These are phyloP conservation scores for Dipteronia dyeriana DNA, from an alignment of 345 rosid genomes.

Conservation along the genomic window DNA sequence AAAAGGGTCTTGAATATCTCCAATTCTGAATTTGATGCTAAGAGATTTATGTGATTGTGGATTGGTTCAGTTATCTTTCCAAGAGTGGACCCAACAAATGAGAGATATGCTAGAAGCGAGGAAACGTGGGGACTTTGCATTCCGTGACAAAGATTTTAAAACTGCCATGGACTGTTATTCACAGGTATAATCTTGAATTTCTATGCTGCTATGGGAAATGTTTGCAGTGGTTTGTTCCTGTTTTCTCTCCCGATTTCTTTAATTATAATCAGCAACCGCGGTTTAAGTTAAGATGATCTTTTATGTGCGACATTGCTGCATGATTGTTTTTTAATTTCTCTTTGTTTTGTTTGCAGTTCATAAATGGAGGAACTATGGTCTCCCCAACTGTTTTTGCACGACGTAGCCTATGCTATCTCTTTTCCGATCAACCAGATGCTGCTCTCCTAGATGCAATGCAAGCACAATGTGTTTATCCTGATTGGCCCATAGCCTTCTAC, in stretches of 20 bases:
- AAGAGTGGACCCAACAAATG: slow-evolving; percentile 99
- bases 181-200: slow-evolving; percentile 54
- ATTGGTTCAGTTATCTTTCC: slow-evolving; percentile 75
- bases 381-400: slow-evolving; percentile 93
- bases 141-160: slow-evolving; percentile 95
- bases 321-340: neutral
- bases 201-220: neutral
- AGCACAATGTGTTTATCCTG: slow-evolving; percentile 81
- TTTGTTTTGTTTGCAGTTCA: slow-evolving; percentile 56
- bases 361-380: slow-evolving; percentile 81
- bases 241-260: neutral
- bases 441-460: slow-evolving; percentile 98
- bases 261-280: neutral
- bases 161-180: slow-evolving; percentile 89
- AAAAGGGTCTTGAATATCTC: neutral
- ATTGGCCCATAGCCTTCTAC: slow-evolving; percentile 95
- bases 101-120: slow-evolving; percentile 92
- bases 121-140: slow-evolving; percentile 89
- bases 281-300: neutral
- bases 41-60: slow-evolving; percentile 24
- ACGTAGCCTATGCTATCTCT: slow-evolving; percentile 85
- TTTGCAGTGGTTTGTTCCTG: neutral
- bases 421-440: slow-evolving; percentile 83
- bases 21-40: slow-evolving; percentile 10
- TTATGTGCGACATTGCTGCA: neutral